Base-by-base conservation (phyloP, 805 yeast species). In the Jamesozyma rosinii region DNA sequence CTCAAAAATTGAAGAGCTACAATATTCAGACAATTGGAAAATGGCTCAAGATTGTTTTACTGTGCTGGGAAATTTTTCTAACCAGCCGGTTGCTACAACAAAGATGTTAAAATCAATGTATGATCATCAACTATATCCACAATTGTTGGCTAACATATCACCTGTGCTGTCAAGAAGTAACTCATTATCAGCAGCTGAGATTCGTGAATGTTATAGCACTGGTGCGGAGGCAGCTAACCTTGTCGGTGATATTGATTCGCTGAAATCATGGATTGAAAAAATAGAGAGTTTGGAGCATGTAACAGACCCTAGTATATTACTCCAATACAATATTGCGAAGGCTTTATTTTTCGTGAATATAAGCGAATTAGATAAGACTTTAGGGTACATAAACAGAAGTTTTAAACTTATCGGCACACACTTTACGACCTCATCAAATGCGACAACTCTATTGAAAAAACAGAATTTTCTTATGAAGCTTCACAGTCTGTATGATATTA, bases 21-120 rank as follows among this genome's bases (percentile, higher is more conserved):
- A 87, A 51, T 88, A 84, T 51, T 80, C 85, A 39, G 87, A 84
- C 34, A 82, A 82, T 53, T 88, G 96, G 95, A 72, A 78, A 34
- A 73, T 86, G 53, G 95, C 96, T 0, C 83, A 86, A 48, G 88
- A 85, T 47, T 86, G 95, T 31, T 81, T 86, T 51, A 80, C 79
- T 37, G 84, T 81, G 0, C 62, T 83, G 37, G 77, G 84, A 2
- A 69, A 67, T 13, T 51, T 56, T 33, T 46, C 61, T 18, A 56
- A 64, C 37, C 42, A 72, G 58, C 52, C 64, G 3, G 57, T 54
- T 21, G 51, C 57, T 2, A 68, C 71, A n/a, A 71, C 82, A 0
- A 78, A 81, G 34, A 65, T 83, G 48, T 57, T 90, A 41, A 76
- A 76, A 44, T 84, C 95, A 1, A 67, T 88, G 48, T 79, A 77